Evolutionary conservation across 768 basidiomycete species (phyloP), one percentile per base, ranked within the genome.

Genomic region (Chalciporus piperatus): DNA sequence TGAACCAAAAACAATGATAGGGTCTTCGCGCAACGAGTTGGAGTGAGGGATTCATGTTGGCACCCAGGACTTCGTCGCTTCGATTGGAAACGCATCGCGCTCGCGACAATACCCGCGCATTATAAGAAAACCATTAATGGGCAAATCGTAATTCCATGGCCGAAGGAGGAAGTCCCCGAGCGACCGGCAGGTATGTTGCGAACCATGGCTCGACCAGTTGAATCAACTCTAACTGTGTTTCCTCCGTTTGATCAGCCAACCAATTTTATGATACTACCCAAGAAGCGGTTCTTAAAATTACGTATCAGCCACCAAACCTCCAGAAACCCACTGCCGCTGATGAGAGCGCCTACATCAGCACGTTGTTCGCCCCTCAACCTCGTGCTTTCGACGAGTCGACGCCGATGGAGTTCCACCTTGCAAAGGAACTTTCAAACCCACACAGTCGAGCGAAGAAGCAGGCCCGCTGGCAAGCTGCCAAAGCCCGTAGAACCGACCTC

Each of bases 371-470:
- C 47, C 72, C 75, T 11, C 61, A 61, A 23, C 69, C 70, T 25
- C 60, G 65, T n/a, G 62, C 76, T 25, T 78, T 77, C 55, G 76
- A 83, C 27, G 74, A 76, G 11, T 67, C 75, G 13, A 71, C 74
- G 10, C 86, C 87, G 12, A 75, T 89, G 52, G 91, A 93, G 64
- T 62, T 78, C 20, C 81, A 82, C 61, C 69, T 93, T 50, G 64
- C 72, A 41, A 78, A 78, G 54, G 91, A 93, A 61, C 79, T 93
- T 35, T 76, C 87, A 23, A 91, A 92, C 66, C 89, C 89, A 22
- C 85, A 91, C 62, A 82, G 87, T 12, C 84, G 88, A 17, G 87
- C 89, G 9, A 91, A 89, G 75, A 91, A 88, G 66, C 84, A 87
- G 60, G 73, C 74, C 44, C 81, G 91, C 56, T 92, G 87, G 86